phyloP scores from a whole-genome alignment of 768 basidiomycete genomes.

The Hysterangium stoloniferum region DNA sequence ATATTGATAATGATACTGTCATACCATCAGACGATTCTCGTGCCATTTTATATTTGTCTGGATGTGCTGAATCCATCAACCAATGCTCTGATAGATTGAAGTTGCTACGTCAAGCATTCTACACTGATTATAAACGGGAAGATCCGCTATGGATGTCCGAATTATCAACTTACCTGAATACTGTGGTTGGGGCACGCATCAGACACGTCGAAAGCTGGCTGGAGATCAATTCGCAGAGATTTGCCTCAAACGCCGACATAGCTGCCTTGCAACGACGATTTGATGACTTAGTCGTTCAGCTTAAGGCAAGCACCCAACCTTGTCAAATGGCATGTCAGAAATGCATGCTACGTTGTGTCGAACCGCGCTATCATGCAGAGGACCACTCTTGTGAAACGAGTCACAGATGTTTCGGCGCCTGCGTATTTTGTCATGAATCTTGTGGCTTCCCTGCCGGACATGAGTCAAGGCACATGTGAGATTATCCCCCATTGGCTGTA shows the following conservation, averaged over 20 bases:
- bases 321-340: slow-evolving; percentile 40
- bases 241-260: slow-evolving; percentile 38
- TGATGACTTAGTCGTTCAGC: slow-evolving; percentile 35
- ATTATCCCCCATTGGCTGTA: background rate
- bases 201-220: slow-evolving; percentile 47
- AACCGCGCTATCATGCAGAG: slow-evolving; percentile 35
- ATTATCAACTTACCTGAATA: slow-evolving; percentile 32
- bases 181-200: slow-evolving; percentile 35
- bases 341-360: slow-evolving; percentile 45
- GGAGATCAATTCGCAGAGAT: slow-evolving; percentile 38
- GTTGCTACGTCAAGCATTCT: background rate
- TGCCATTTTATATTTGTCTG: background rate
- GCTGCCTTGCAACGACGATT: slow-evolving; percentile 37
- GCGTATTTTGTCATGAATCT: slow-evolving; percentile 35
- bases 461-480: slow-evolving; percentile 46
- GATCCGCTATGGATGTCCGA: slow-evolving; percentile 37
- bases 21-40: slow-evolving; percentile 1
- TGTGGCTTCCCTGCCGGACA: slow-evolving; percentile 54
- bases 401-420: slow-evolving; percentile 38
- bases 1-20: background rate
- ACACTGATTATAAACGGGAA: slow-evolving; percentile 16
- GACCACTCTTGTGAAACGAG: slow-evolving; percentile 45
- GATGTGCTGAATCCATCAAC: too few relatives aligned
- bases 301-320: slow-evolving; percentile 38
- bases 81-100: background rate